phyloP scores from a whole-genome alignment of 495 filamentous ascomycete species.

The Neohortaea acidophila region DNA sequence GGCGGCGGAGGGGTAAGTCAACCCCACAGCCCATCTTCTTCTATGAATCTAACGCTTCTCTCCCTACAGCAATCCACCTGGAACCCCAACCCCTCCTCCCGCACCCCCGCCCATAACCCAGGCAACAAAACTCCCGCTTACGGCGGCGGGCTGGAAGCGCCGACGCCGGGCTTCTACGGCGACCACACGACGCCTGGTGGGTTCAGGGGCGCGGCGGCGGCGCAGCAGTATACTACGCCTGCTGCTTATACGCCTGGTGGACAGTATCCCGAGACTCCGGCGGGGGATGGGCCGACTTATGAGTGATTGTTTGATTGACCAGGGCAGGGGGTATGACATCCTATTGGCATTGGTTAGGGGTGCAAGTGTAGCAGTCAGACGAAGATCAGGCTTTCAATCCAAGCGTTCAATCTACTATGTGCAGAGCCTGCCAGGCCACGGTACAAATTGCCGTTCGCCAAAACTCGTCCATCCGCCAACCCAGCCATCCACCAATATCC shows the following conservation, averaged over 20 bases:
- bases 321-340: no score
- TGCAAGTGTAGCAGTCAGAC: not conserved
- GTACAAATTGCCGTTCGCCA: not conserved
- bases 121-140: conserved; percentile 42
- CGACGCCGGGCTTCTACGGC: conserved; percentile 13
- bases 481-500: not conserved
- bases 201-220: no score
- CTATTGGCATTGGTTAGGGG: no score
- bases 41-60: not conserved
- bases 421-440: not conserved
- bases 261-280: conserved; percentile 31
- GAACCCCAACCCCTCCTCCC: conserved; percentile 40
- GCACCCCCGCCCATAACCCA: conserved; percentile 42
- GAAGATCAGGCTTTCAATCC: not conserved
- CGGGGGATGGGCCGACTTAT: conserved; percentile 48
- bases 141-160: conserved; percentile 17
- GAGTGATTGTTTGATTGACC: no score
- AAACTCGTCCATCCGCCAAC: not conserved
- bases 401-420: not conserved
- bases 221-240: conserved; percentile 31
- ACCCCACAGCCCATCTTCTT: no score
- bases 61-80: conserved; percentile 16
- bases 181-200: conserved; percentile 46
- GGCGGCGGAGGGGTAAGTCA: conserved; percentile 7
- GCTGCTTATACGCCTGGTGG: conserved; percentile 67